Conservation (phyloP, 2,329 filamentous ascomycete species). For the Aureobasidium sp. region DNA sequence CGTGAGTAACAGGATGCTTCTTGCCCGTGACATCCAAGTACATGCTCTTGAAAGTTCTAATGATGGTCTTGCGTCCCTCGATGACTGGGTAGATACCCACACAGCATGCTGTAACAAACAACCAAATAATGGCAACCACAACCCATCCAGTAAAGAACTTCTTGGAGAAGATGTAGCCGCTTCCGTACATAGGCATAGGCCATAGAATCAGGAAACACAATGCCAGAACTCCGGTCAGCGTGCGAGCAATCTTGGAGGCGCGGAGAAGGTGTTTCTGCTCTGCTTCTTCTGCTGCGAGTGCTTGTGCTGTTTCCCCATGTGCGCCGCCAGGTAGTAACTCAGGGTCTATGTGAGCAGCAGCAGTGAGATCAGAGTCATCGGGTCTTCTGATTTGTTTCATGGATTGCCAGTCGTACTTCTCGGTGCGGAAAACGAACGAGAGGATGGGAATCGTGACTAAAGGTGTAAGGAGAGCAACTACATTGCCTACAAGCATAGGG, state of each 20-base stretch:
- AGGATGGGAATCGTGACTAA: constrained; percentile 67
- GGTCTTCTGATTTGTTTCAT: constrained; percentile 74
- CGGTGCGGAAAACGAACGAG: constrained; percentile 60
- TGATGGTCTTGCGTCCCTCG: constrained; percentile 65
- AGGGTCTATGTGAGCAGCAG: constrained; percentile 56
- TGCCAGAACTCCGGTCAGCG: constrained; percentile 56
- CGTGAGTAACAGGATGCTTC: constrained; percentile 26
- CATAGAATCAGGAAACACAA: constrained; percentile 70
- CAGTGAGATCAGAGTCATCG: constrained; percentile 68
- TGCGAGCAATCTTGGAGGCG: constrained; percentile 46
- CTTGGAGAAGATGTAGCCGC: constrained; percentile 72
- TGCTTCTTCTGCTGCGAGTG: constrained; percentile 33
- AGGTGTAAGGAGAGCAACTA: constrained; percentile 72
- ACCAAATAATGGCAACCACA: constrained; percentile 67
- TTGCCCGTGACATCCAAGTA: constrained; percentile 49
- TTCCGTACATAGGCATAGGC: constrained; percentile 89
- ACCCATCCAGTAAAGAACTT: constrained; percentile 74
- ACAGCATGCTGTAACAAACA: constrained; percentile 63
- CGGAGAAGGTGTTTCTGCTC: constrained; percentile 38
- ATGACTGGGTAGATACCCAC: constrained; percentile 77
- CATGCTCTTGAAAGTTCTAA: constrained; percentile 55
- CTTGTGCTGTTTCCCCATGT: constrained; percentile 28
- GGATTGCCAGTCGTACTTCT: constrained; percentile 78
- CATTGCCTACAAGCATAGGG: constrained; percentile 83
- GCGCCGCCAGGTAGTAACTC: constrained; percentile 51